Conservation (phyloP, 129 eudicot species). For the Helichrysum umbraculigerum region DNA sequence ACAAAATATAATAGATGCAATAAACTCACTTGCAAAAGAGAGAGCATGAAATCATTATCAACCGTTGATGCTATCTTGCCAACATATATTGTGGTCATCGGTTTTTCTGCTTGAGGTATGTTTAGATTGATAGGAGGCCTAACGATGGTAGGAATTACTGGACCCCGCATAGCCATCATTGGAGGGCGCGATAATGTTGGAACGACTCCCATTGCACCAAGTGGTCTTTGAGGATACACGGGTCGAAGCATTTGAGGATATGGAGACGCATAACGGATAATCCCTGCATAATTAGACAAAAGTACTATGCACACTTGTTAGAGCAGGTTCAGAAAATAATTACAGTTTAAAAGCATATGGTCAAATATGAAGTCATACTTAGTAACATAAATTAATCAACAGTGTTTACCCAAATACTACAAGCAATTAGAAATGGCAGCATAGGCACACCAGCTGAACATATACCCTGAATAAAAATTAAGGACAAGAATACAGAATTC, state of each 20-base stretch:
- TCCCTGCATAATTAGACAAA: constrained; percentile 67
- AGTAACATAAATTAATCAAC: constrained; percentile 26
- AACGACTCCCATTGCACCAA: constrained; percentile 51
- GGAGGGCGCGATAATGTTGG: constrained; percentile 83
- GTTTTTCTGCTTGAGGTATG: constrained; percentile 64
- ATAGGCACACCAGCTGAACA: constrained; percentile 91
- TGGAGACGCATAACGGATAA: constrained; percentile 68
- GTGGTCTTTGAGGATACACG: constrained; percentile 70
- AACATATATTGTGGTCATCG: constrained; percentile 83
- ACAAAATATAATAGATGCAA: not conserved
- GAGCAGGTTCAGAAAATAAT: not conserved
- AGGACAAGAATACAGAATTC: constrained; percentile 53
- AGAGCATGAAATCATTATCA: constrained; percentile 91
- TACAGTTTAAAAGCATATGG: not conserved
- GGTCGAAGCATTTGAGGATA: constrained; percentile 77
- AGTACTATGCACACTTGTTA: constrained; percentile 20
- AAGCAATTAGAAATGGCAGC: constrained; percentile 71
- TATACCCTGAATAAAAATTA: constrained; percentile 64
- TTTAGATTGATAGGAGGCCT: constrained; percentile 62
- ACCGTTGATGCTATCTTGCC: constrained; percentile 90
- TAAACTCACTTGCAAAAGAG: constrained; percentile 74
- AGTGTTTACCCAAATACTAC: constrained; percentile 56
- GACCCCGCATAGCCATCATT: constrained; percentile 61
- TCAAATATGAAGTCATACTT: not conserved
- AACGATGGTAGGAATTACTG: constrained; percentile 58